Base-by-base conservation (phyloP, 805 yeast species). In the Yarrowia osloensis region DNA sequence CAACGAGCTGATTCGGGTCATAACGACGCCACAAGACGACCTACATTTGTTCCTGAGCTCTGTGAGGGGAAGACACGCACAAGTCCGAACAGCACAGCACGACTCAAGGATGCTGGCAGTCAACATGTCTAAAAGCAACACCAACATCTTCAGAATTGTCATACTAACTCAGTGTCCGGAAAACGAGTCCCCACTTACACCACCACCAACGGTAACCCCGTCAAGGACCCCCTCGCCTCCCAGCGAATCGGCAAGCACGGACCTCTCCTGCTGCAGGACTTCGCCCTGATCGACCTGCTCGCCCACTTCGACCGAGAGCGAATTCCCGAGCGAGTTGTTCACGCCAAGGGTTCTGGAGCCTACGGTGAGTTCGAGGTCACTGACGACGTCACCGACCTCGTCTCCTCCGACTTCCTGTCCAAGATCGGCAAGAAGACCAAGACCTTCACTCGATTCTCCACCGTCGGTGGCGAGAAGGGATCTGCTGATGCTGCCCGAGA, bases 381-480 rank as follows among this genome's bases (percentile, higher is more conserved):
- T 26, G 87, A 86, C 74, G 84, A 85, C 37, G 77, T 85, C 66
- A 75, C 81, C 12, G 89, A 86, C 71, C 72, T 86, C 66, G 80
- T 84, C 22, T 59, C 70, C 31, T 76, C 81, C 35, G 75, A 73
- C 55, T 89, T 91, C 80, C 84, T 91, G 72, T 84, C 84, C 70
- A 80, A 84, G 54, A 82, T 89, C 67, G 97, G 97, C 72, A 90
- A 90, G 80, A 89, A 86, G 79, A 90, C 96, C 39, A 85, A 84
- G 75, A 82, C 87, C 69, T 77, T 85, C 67, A 75, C 81, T 46
- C 81, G 89, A 68, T 85, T 86, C 77, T 84, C 88, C 62, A 86
- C 90, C 22, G 91, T 87, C 39, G 90, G 89, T 69, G 90, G 90
- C 62, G 90, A 87, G 76, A 78, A 77, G 72, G 91, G 89, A 61